phyloP scores from a whole-genome alignment of 2,329 filamentous ascomycete genomes.

The Didymella keratinophila region DNA sequence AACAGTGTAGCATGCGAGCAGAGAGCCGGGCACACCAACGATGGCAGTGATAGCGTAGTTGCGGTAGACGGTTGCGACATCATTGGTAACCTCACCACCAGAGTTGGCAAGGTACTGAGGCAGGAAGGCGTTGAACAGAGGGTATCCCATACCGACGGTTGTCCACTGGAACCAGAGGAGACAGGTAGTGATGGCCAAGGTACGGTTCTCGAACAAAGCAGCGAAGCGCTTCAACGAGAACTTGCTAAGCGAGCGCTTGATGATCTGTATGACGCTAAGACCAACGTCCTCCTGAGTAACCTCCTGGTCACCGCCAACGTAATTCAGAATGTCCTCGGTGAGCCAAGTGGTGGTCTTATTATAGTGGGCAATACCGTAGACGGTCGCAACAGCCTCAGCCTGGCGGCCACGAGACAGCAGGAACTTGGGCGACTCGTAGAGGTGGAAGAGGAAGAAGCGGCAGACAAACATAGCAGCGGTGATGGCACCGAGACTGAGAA shows the following conservation, averaged over 20 bases:
- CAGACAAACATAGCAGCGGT: conserved; percentile 80
- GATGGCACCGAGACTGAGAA: conserved; percentile 73
- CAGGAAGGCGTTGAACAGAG: conserved; percentile 89
- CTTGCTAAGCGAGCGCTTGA: conserved; percentile 67
- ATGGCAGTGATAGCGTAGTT: conserved; percentile 84
- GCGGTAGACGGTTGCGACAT: conserved; percentile 65
- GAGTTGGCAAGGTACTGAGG: conserved; percentile 80
- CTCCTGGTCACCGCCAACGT: conserved; percentile 59
- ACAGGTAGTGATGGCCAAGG: conserved; percentile 57
- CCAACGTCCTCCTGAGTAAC: conserved; percentile 47
- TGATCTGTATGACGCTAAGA: conserved; percentile 57
- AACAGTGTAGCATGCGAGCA: conserved; percentile 78
- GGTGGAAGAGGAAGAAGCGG: conserved; percentile 80
- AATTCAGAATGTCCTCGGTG: conserved; percentile 71
- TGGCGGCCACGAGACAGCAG: conserved; percentile 79
- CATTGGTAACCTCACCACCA: conserved; percentile 41
- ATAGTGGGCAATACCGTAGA: conserved; percentile 78
- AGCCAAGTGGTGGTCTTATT: conserved; percentile 65
- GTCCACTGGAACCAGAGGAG: conserved; percentile 82
- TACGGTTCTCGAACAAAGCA: conserved; percentile 65
- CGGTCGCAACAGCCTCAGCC: conserved; percentile 78
- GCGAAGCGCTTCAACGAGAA: conserved; percentile 73
- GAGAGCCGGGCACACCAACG: conserved; percentile 77
- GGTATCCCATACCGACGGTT: conserved; percentile 85
- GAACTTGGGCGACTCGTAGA: conserved; percentile 88